Evolutionary conservation across 495 filamentous ascomycete species (phyloP).

Genomic region (Hypoxylon lenormandii): DNA sequence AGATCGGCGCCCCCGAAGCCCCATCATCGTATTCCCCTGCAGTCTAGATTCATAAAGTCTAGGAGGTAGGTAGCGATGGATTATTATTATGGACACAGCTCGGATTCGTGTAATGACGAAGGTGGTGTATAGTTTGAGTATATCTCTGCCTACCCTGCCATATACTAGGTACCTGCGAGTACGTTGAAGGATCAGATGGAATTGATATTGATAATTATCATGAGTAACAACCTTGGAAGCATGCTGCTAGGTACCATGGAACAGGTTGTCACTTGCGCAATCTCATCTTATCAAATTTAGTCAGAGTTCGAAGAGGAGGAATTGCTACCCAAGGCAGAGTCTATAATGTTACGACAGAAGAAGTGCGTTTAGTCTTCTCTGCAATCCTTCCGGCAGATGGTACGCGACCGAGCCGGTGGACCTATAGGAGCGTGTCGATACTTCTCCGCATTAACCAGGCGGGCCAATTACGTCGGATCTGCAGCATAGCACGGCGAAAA

Average conservation of each 20-base stretch:
- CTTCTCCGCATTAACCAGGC: constrained; percentile 37
- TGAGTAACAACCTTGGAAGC: too few relatives aligned
- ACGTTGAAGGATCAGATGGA: too few relatives aligned
- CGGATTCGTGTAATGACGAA: too few relatives aligned
- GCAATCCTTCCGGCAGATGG: constrained; percentile 32
- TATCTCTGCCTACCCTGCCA: too few relatives aligned
- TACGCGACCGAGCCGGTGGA: constrained; percentile 3
- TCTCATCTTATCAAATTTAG: constrained; percentile 9
- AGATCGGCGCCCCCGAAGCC: background rate
- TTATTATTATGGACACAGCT: too few relatives aligned
- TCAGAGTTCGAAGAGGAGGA: constrained; percentile 9
- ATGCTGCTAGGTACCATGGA: constrained; percentile 2
- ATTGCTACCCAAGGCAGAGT: constrained; percentile 2
- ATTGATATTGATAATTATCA: too few relatives aligned
- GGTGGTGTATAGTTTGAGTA: background rate
- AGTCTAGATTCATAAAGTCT: too few relatives aligned
- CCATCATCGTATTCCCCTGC: too few relatives aligned
- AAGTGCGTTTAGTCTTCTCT: constrained; percentile 4
- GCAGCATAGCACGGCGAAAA: constrained; percentile 8
- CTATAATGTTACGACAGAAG: constrained; percentile 16
- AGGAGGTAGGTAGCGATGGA: too few relatives aligned
- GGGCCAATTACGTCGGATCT: constrained; percentile 30
- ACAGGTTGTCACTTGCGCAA: background rate
- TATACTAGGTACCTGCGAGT: too few relatives aligned
- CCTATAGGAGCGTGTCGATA: constrained; percentile 38